phyloP scores from a whole-genome alignment of 2,329 filamentous ascomycete species.

The Cytospora paraplurivora region DNA sequence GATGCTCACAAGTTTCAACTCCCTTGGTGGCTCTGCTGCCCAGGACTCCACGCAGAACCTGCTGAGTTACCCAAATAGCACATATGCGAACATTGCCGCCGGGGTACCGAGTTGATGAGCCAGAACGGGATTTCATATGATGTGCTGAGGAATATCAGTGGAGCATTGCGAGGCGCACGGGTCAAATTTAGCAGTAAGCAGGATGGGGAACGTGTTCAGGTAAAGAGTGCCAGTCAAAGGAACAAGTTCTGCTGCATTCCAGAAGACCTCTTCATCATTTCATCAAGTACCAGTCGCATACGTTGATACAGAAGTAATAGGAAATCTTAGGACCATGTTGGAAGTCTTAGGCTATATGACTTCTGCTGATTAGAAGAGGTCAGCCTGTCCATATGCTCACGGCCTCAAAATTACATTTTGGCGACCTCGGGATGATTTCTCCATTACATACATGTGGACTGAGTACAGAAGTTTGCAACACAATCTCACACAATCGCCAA shows the following conservation, averaged over 20 bases:
- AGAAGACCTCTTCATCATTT: not conserved
- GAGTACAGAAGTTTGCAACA: no score
- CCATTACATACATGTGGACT: no score
- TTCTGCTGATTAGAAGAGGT: no score
- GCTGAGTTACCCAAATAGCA: constrained; percentile 54
- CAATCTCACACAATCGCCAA: no score
- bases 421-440: no score
- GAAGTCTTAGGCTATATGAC: not conserved
- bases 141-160: not conserved
- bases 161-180: not conserved
- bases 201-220: not conserved
- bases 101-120: constrained; percentile 34
- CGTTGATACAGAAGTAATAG: no score
- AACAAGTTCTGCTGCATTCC: not conserved
- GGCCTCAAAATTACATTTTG: no score
- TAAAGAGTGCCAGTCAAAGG: not conserved
- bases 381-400: no score
- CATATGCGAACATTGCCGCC: constrained; percentile 56
- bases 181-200: not conserved
- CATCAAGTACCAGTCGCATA: not conserved
- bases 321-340: no score
- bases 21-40: constrained; percentile 45
- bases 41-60: constrained; percentile 52
- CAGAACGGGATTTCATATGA: not conserved
- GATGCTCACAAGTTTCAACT: constrained; percentile 50